Evolutionary conservation across 495 filamentous ascomycete species (phyloP).

Genomic region (Recurvomyces mirabilis): DNA sequence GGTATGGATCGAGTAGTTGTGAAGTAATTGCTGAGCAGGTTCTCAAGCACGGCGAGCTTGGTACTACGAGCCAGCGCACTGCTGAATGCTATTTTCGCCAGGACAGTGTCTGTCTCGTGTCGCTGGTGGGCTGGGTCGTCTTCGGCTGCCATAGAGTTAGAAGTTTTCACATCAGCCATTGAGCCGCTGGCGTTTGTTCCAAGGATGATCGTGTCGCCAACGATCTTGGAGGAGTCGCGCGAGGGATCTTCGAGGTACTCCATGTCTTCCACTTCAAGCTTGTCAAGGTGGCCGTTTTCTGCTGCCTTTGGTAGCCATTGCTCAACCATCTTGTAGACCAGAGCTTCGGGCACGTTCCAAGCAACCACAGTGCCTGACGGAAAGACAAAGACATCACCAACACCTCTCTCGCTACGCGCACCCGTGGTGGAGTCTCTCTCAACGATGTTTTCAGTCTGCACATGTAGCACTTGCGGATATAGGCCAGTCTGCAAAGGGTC

Average conservation of each 20-base stretch:
- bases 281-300: slow-evolving; percentile 55
- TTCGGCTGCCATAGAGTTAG: slow-evolving; percentile 7
- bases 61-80: slow-evolving; percentile 88
- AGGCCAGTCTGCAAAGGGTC: slow-evolving; percentile 52
- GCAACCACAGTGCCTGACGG: slow-evolving; percentile 90
- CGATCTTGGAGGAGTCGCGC: slow-evolving; percentile 65
- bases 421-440: slow-evolving; percentile 37
- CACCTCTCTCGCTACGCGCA: slow-evolving; percentile 40
- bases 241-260: slow-evolving; percentile 71
- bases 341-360: slow-evolving; percentile 68
- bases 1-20: slow-evolving; percentile 73
- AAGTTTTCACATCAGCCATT: background rate
- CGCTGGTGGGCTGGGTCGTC: background rate
- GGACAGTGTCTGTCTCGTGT: slow-evolving; percentile 55
- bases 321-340: slow-evolving; percentile 61
- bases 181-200: slow-evolving; percentile 49
- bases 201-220: slow-evolving; percentile 79
- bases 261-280: slow-evolving; percentile 75
- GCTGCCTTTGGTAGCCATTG: slow-evolving; percentile 64
- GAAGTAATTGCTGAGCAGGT: slow-evolving; percentile 69
- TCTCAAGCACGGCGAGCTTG: slow-evolving; percentile 91
- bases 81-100: slow-evolving; percentile 93
- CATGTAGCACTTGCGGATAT: slow-evolving; percentile 56
- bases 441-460: slow-evolving; percentile 48
- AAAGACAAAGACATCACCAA: slow-evolving; percentile 90